A percentile compares a stretch with the other conserved stretches of the same genome.
These are phyloP conservation scores for Tolypocladium amazonense DNA, from an alignment of 2,329 filamentous ascomycete species.

Conservation along the genomic window DNA sequence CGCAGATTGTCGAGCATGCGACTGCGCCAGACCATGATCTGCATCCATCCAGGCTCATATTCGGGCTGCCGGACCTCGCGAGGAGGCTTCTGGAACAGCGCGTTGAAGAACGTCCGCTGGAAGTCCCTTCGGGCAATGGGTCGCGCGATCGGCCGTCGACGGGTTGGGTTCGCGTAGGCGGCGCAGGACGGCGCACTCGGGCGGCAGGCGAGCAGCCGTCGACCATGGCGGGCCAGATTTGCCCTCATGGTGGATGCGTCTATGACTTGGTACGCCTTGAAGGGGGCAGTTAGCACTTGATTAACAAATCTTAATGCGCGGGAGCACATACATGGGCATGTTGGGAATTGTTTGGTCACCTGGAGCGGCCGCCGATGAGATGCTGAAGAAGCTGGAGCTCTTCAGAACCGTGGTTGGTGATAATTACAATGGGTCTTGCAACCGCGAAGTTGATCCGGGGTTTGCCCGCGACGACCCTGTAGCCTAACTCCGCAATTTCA, in stretches of 20 bases:
- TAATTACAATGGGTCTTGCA: background rate
- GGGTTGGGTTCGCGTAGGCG: slow-evolving; percentile 16
- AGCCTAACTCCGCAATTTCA: background rate
- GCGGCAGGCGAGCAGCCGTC: slow-evolving; percentile 25
- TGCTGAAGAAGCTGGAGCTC: background rate
- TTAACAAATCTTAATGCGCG: too few relatives aligned
- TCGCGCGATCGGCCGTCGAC: slow-evolving; percentile 14
- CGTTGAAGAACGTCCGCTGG: slow-evolving; percentile 43
- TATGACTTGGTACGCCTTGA: slow-evolving; percentile 11
- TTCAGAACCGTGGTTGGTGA: background rate
- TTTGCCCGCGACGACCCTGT: background rate
- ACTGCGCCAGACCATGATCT: slow-evolving; percentile 57
- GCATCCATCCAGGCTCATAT: slow-evolving; percentile 60
- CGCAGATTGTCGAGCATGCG: slow-evolving; percentile 53
- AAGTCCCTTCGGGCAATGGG: slow-evolving; percentile 11
- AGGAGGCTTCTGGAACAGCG: slow-evolving; percentile 49
- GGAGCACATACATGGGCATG: background rate
- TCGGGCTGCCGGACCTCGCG: slow-evolving; percentile 50
- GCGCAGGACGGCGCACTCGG: slow-evolving; percentile 22
- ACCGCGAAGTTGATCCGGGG: background rate
- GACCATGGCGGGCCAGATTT: slow-evolving; percentile 32
- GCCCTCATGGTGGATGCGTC: slow-evolving; percentile 30
- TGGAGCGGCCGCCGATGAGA: background rate
- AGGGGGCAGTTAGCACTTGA: background rate
- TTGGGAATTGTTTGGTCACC: background rate